Percentiles rank a stretch among this genome's conserved stretches.
These are phyloP conservation scores for Aspergillus sp. DNA, from an alignment of 2,329 filamentous ascomycete genomes.

Conservation along the genomic window DNA sequence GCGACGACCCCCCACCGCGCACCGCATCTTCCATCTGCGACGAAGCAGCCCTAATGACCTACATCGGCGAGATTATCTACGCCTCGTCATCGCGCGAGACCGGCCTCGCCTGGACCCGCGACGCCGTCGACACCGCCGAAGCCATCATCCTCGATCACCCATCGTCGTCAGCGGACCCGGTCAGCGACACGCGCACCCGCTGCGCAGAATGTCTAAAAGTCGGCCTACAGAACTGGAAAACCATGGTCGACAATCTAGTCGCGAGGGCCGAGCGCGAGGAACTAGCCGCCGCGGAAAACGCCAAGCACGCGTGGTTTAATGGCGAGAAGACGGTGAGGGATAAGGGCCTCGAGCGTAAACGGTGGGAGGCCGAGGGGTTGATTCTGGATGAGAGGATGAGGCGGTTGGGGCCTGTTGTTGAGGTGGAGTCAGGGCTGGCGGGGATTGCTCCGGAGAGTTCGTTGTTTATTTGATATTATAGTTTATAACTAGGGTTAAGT, in stretches of 20 bases:
- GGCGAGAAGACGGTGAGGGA: constrained; percentile 19
- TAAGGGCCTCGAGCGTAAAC: constrained; percentile 23
- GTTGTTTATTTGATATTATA: constrained; percentile 15
- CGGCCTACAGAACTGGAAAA: constrained; percentile 72
- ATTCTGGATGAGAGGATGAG: constrained; percentile 30
- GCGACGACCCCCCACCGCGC: constrained; percentile 58
- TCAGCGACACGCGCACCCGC: constrained; percentile 23
- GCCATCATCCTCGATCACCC: constrained; percentile 41
- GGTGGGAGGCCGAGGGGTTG: constrained; percentile 35
- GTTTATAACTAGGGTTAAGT: too few species aligned
- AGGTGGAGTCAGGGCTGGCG: constrained; percentile 22
- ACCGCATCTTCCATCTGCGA: constrained; percentile 63
- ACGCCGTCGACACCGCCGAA: constrained; percentile 75
- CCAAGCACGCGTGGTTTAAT: constrained; percentile 27
- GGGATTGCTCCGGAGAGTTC: constrained; percentile 22
- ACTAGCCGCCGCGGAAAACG: constrained; percentile 25
- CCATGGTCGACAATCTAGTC: constrained; percentile 65
- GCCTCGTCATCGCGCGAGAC: constrained; percentile 57
- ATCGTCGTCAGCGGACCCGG: too few species aligned
- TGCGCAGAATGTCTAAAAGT: constrained; percentile 71
- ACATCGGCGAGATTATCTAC: constrained; percentile 91
- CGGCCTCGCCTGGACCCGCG: constrained; percentile 80
- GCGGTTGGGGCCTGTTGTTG: constrained; percentile 22
- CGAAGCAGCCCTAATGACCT: constrained; percentile 76
- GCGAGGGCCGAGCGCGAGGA: constrained; percentile 31